These are phyloP conservation scores for Solanum habrochaites DNA, from an alignment of 257 asterid species.

Conservation along the genomic window DNA sequence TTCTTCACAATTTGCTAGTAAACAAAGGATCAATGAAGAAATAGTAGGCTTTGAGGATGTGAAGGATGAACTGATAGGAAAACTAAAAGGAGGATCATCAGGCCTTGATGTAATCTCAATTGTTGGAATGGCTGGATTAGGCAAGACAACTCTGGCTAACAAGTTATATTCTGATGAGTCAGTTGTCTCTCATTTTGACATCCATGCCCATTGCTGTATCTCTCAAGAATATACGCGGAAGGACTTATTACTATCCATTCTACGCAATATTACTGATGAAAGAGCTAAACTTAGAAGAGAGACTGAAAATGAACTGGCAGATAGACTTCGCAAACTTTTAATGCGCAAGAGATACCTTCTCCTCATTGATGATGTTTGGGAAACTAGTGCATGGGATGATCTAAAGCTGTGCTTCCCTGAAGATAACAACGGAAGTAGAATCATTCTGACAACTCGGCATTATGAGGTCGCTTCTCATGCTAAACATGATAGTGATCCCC, in stretches of 20 bases:
- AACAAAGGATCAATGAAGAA: not conserved
- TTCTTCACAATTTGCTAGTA: not conserved
- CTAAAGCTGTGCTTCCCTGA: not conserved
- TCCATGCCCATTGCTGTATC: not conserved
- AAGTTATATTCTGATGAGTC: conserved; percentile 4
- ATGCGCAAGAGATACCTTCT: conserved; percentile 16
- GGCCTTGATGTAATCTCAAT: not conserved
- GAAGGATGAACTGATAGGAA: not conserved
- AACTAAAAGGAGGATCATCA: not conserved
- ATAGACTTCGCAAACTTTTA: conserved; percentile 6
- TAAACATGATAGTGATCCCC: not conserved
- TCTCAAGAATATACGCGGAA: not conserved
- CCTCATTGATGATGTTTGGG: conserved; percentile 38
- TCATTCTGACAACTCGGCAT: conserved; percentile 2
- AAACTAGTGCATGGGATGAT: conserved; percentile 12
- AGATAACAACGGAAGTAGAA: conserved; percentile 14
- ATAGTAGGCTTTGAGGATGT: not conserved
- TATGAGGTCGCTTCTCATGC: not conserved
- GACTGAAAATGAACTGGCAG: not conserved
- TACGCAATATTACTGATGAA: not conserved
- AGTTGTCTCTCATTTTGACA: not conserved
- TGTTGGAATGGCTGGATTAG: conserved; percentile 2
- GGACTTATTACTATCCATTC: conserved; percentile 6
- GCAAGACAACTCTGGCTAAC: conserved; percentile 23
- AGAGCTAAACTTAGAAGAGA: not conserved